Evolutionary conservation across 1,139 yeast species (phyloP), one percentile per base, ranked within the genome.

Genomic region (Geotrichum europaeum): DNA sequence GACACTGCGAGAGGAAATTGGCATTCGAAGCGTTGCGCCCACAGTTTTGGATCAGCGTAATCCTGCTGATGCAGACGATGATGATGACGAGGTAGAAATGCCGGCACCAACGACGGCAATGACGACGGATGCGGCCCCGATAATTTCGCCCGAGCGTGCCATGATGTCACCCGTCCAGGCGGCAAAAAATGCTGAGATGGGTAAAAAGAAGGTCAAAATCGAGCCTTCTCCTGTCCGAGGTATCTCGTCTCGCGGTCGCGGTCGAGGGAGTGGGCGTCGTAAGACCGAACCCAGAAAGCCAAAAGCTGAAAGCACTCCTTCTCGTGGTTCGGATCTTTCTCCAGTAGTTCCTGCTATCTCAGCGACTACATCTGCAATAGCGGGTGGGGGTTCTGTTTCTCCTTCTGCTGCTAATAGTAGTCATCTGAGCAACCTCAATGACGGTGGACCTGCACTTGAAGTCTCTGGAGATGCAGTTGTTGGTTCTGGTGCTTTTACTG

Each of bases 1-100:
- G 82, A 80, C 89, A 6, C 76, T 92, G 67, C 78, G 97, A 67
- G 94, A 89, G 66, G 88, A 89, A 70, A 90, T 89, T 63, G 97
- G 97, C 15, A 71, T 71, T 53, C 64, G 72, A n/a, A 67, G 71
- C 36, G 72, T 67, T 22, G 77, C 77, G 1, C 78, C 77, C 9
- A 68, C 75, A 0, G 69, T 69, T 6, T 68, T 75, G 32, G 70
- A 69, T 47, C 72, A 71, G 56, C 65, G 72, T 4, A 66, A 68
- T 32, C 57, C 63, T 10, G 64, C 62, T 12, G 62, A 62, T 2
- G 65, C 65, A 25, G 70, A 67, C 28, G 68, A 64, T 13, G 65
- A 65, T 10, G 62, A 59, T 30, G 49, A 51, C 36, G 60, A 36
- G 18, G 22, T 18, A 4, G 56, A 45, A 12, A 40, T 15, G 18